phyloP scores from a whole-genome alignment of 1,284 basidiomycete species.

The Malassezia pachydermatis region DNA sequence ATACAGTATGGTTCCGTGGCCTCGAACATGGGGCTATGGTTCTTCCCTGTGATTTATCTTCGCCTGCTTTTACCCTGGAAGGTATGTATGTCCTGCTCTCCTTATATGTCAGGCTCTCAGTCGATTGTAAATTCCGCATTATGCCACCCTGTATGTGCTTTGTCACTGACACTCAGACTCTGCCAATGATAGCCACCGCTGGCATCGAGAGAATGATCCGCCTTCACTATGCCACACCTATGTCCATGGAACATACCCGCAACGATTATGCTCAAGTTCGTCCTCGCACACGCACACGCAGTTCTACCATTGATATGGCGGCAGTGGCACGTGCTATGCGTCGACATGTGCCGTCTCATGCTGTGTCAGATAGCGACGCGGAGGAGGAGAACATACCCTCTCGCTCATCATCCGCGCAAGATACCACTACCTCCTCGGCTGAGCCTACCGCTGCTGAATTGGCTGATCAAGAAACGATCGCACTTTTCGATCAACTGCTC shows the following conservation, averaged over 20 bases:
- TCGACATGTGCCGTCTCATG: not conserved
- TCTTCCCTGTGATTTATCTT: not conserved
- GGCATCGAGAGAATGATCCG: slow-evolving; percentile 19
- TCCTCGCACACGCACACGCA: slow-evolving; percentile 8
- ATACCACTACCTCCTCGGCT: not conserved
- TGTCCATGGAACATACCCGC: slow-evolving; percentile 4
- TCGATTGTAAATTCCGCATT: no score
- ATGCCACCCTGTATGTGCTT: no score
- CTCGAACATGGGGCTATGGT: not conserved
- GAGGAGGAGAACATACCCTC: not conserved
- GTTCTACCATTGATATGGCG: slow-evolving; percentile 6
- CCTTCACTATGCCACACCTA: slow-evolving; percentile 16
- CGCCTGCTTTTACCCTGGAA: slow-evolving; percentile 17
- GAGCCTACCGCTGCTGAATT: slow-evolving; percentile 3
- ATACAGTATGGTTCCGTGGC: slow-evolving; percentile 13
- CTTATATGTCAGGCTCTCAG: no score
- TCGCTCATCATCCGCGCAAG: not conserved
- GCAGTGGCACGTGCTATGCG: slow-evolving; percentile 15
- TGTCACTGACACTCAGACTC: slow-evolving; percentile 10
- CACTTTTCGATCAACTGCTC: slow-evolving; percentile 17
- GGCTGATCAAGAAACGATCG: slow-evolving; percentile 15
- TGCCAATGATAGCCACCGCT: slow-evolving; percentile 19
- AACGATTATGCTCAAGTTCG: not conserved
- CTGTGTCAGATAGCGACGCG: not conserved
- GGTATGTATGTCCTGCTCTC: not conserved